These are phyloP conservation scores for Bonia amplexicaulis DNA, from an alignment of 176 grass and related monocot species.

Conservation along the genomic window DNA sequence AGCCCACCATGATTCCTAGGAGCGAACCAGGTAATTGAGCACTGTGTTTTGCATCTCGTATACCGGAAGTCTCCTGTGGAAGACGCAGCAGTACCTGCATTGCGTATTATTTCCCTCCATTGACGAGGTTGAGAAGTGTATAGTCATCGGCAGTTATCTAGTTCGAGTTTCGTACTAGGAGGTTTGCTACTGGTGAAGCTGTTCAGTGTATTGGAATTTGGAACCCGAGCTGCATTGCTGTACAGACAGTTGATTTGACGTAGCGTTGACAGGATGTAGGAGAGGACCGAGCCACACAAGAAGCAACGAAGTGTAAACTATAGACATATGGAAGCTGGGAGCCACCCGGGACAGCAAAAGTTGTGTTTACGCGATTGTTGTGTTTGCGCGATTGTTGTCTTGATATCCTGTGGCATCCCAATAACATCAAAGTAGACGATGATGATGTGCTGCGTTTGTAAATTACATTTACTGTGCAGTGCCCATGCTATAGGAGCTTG, in stretches of 20 bases:
- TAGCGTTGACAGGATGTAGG: conserved; percentile 26
- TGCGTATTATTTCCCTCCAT: neutral
- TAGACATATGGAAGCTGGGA: conserved; percentile 35
- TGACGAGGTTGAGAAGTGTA: conserved; percentile 45
- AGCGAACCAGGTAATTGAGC: neutral
- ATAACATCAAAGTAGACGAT: conserved; percentile 7
- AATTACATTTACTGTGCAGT: conserved; percentile 53
- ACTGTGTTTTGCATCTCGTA: neutral
- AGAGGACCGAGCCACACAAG: conserved; percentile 25
- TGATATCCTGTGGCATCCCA: neutral
- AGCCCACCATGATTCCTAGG: neutral
- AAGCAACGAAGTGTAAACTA: conserved; percentile 48
- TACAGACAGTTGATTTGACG: conserved; percentile 51
- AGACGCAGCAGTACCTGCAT: neutral
- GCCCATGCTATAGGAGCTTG: conserved; percentile 26
- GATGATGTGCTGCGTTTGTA: conserved; percentile 24
- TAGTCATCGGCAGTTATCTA: conserved; percentile 48
- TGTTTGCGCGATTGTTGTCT: neutral
- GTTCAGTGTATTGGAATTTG: conserved; percentile 21
- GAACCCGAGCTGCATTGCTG: conserved; percentile 27
- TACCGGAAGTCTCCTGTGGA: neutral
- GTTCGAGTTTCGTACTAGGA: conserved; percentile 37
- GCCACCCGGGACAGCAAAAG: neutral
- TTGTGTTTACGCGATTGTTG: neutral
- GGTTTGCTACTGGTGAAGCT: conserved; percentile 33